These are phyloP conservation scores for Mortierella sp. DNA, from an alignment of 371 early-diverging fungal genomes.

Conservation along the genomic window DNA sequence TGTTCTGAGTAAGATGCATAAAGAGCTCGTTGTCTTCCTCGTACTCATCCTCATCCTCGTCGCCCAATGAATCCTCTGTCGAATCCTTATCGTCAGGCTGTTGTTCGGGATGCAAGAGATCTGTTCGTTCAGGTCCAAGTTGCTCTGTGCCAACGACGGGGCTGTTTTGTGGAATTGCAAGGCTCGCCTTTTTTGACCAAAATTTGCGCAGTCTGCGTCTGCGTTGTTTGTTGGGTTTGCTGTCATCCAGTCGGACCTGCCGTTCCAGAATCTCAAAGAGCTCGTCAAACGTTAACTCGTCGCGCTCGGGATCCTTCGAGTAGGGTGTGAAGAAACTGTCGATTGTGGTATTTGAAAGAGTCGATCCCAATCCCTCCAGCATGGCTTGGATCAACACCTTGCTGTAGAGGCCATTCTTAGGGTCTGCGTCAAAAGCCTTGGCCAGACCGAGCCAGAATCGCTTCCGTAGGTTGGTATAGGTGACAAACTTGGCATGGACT, in stretches of 20 bases:
- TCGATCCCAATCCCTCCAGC: conserved; percentile 84
- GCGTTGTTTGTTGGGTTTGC: conserved; percentile 32
- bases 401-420: conserved; percentile 58
- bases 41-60: conserved; percentile 28
- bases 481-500: conserved; percentile 74
- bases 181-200: conserved; percentile 34
- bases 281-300: conserved; percentile 78
- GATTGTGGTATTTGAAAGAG: conserved; percentile 76
- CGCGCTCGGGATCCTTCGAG: conserved; percentile 67
- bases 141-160: not conserved
- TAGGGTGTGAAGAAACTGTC: conserved; percentile 73
- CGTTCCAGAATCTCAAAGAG: conserved; percentile 75
- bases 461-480: conserved; percentile 73
- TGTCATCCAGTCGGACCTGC: conserved; percentile 50
- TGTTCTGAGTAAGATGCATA: conserved; percentile 35
- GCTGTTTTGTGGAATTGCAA: not conserved
- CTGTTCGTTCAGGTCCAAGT: conserved; percentile 15
- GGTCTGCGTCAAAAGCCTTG: conserved; percentile 71
- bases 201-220: conserved; percentile 45
- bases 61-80: conserved; percentile 42
- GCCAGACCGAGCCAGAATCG: conserved; percentile 83
- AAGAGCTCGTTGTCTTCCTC: conserved; percentile 57
- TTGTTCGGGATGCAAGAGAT: not conserved
- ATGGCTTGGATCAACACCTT: conserved; percentile 79
- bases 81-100: conserved; percentile 37